Evolutionary conservation across 305 asterid species (phyloP).

Genomic region (Fraxinus albicans): DNA sequence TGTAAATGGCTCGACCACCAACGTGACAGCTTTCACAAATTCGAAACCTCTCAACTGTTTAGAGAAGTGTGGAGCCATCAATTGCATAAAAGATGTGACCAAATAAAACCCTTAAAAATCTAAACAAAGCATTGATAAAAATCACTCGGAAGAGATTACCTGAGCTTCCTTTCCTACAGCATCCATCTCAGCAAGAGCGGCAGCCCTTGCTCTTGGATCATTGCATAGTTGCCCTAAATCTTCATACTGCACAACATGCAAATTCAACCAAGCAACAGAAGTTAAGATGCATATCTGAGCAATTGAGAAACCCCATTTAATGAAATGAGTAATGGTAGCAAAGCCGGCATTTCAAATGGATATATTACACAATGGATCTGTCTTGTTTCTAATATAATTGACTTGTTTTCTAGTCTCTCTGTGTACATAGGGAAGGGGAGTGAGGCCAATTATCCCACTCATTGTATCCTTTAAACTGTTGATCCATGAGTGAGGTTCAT

Average conservation of each 20-base stretch:
- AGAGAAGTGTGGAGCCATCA: conserved; percentile 19
- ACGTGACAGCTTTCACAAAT: conserved; percentile 78
- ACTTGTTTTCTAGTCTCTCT: background rate
- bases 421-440: background rate
- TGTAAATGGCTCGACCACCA: conserved; percentile 86
- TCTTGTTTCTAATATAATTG: background rate
- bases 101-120: conserved; percentile 4
- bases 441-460: background rate
- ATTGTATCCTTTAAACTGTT: background rate
- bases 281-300: background rate
- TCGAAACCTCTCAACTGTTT: conserved; percentile 89
- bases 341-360: background rate
- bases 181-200: conserved; percentile 94
- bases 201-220: conserved; percentile 81
- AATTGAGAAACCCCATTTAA: background rate
- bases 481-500: background rate
- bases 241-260: conserved; percentile 51
- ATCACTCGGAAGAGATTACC: conserved; percentile 37
- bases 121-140: background rate
- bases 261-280: conserved; percentile 11
- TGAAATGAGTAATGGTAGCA: background rate
- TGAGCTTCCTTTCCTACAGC: conserved; percentile 84
- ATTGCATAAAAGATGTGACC: conserved; percentile 2
- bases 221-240: conserved; percentile 69
- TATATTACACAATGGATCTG: background rate